phyloP scores from a whole-genome alignment of 306 rosid genomes.

The Cucumis melo region DNA sequence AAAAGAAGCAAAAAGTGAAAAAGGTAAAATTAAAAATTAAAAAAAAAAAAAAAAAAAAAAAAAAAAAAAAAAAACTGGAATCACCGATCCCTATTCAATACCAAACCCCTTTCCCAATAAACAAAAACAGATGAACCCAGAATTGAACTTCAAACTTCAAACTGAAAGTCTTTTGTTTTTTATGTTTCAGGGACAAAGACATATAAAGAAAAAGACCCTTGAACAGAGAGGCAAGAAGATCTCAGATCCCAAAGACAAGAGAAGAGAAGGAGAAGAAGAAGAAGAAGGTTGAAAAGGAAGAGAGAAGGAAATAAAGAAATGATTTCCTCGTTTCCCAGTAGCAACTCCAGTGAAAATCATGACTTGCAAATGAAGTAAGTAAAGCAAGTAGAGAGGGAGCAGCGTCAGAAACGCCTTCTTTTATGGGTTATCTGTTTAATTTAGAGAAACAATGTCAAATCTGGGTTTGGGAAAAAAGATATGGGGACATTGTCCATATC shows the following conservation, averaged over 20 bases:
- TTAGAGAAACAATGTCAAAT: constrained; percentile 8
- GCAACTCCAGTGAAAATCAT: constrained; percentile 1
- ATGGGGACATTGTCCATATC: neutral
- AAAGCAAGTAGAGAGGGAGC: neutral
- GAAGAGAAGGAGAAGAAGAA: neutral
- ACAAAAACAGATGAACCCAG: constrained; percentile 19
- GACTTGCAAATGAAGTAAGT: constrained; percentile 14
- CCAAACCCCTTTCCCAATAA: constrained; percentile 38
- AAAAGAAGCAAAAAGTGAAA: constrained; percentile 18
- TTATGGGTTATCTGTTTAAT: neutral
- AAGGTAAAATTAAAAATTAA: constrained; percentile 7
- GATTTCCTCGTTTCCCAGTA: neutral
- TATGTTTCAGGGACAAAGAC: constrained; percentile 17
- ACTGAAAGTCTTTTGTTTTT: constrained; percentile 10
- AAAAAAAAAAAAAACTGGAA: constrained; percentile 3
- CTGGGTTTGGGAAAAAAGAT: neutral
- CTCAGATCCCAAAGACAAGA: neutral
- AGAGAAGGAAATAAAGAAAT: neutral
- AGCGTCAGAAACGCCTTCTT: constrained; percentile 15
- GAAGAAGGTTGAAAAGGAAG: constrained; percentile 9
- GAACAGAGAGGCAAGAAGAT: neutral
- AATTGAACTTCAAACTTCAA: constrained; percentile 17
- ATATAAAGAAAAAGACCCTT: neutral
- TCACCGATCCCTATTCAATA: constrained; percentile 27
- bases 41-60: too few species aligned